Evolutionary conservation across 2,329 filamentous ascomycete genomes (phyloP), one percentile per base, ranked within the genome.

Genomic region (Colletotrichum sp.): DNA sequence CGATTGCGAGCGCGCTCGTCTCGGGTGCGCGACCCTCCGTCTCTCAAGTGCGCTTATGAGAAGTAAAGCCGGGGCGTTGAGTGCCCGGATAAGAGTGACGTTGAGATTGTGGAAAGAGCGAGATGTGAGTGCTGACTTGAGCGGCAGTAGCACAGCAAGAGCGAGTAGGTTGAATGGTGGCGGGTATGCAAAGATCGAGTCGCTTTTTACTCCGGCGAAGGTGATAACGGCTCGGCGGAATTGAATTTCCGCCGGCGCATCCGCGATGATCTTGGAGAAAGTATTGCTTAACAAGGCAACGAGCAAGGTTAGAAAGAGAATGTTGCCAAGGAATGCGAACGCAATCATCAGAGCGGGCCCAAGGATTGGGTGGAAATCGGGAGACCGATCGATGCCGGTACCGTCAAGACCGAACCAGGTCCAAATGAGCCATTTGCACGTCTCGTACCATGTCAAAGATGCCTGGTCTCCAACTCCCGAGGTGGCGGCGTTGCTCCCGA

Each of bases 321-420:
- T 94, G 81, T 95, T 95, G 69, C 93, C 93, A 12, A 95, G 86
- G 79, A 95, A 94, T 5, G 93, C 93, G 82, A 95, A 95, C 3
- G 91, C 88, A 73, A 95, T 90, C 90, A 94, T 94, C 7, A 95
- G 86, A 0, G 90, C 87, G 0, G 93, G 93, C 0, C 93, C 93
- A 3, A 94, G 88, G 26, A 94, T 83, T 82, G 90, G 87, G 80
- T 95, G 93, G 82, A 95, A 93, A 57, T 92, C 89, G 7, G 83
- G 84, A 1, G 86, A 86, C 67, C 86, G 84, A 71, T 89, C 87
- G 55, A 90, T 89, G 5, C 88, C 88, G 3, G 88, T 89, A 30
- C 88, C 93, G 74, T 95, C 93, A 1, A 95, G 89, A 2, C 93
- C 93, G 78, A 95, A 95, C 93, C 93, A 95, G 78, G 95, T 94